Base-by-base conservation (phyloP, 1,284 basidiomycete genomes). In the Ustilago hordei region DNA sequence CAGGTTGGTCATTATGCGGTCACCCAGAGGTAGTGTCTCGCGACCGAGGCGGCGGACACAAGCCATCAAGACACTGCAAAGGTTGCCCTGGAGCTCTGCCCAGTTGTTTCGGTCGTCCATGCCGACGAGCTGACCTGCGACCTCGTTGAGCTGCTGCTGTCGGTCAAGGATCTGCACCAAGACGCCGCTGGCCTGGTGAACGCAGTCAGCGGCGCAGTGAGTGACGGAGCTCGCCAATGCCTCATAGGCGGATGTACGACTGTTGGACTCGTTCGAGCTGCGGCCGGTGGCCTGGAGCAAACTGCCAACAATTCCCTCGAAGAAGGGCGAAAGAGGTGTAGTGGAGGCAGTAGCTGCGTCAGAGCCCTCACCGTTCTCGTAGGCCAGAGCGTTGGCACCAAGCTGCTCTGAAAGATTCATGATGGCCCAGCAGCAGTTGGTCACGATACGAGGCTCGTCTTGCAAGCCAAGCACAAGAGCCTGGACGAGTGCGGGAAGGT, bases 21-120 rank as follows among this genome's bases (percentile, higher is more conserved):
- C 94, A 43, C 94, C 93, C 78, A 97, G 88, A 5, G 95, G 95
- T 80, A 92, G 91, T 74, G 98, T 93, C 65, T 94, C 92, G 5
- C 90, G 89, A 62, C 91, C 91, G 55, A 98, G 89, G 87, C 95
- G 93, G n/a, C 83, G 78, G 17, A 85, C 79, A 31, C 75, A 70
- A 8, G 84, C 81, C 74, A 81, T 84, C 8, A 83, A 58, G 17
- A 85, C 84, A 55, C 92, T 92, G 87, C 95, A 98, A 83, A 98
- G 90, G 87, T 96, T 97, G 87, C 94, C 93, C 87, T 98, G 95
- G 48, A 99, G 89, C 87, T 99, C 96, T 85, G 95, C 96, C 95
- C 96, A 98, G 89, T 98, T 99, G 88, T 96, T 96, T 78, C 94
- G 91, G 86, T 99, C 96, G 87, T 99, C 96, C 50, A 92, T 90